phyloP scores from a whole-genome alignment of 2,329 filamentous ascomycete species.

The Xylaria sp. region DNA sequence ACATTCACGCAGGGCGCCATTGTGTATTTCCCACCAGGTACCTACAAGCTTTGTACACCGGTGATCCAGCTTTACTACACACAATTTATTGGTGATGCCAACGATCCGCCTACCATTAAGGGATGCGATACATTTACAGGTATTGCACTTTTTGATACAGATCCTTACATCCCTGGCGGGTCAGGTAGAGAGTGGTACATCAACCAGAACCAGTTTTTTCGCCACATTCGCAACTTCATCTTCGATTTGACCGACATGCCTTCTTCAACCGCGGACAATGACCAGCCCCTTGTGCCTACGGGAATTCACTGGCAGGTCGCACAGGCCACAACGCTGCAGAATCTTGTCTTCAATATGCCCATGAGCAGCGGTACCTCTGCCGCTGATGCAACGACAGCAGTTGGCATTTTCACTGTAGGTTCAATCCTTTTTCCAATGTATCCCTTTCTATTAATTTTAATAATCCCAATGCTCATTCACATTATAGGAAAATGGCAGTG shows the following conservation, averaged over 20 bases:
- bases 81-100: constrained; percentile 74
- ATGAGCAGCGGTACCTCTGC: no score
- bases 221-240: neutral
- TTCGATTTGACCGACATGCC: neutral
- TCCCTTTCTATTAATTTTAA: no score
- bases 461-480: no score
- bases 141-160: constrained; percentile 32
- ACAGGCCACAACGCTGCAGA: neutral
- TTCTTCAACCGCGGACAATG: no score
- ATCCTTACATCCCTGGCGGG: constrained; percentile 36
- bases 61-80: constrained; percentile 75
- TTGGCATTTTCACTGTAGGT: no score
- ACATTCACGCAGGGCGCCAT: constrained; percentile 19
- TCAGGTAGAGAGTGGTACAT: neutral
- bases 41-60: constrained; percentile 12
- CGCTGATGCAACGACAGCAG: no score
- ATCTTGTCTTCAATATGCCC: neutral
- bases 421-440: no score
- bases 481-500: no score
- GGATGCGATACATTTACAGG: constrained; percentile 63
- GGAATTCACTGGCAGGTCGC: neutral
- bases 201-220: neutral
- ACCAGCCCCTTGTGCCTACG: no score
- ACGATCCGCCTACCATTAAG: constrained; percentile 68
- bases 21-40: constrained; percentile 24